Evolutionary conservation across 768 basidiomycete genomes (phyloP).

Genomic region (Phaffia australis): DNA sequence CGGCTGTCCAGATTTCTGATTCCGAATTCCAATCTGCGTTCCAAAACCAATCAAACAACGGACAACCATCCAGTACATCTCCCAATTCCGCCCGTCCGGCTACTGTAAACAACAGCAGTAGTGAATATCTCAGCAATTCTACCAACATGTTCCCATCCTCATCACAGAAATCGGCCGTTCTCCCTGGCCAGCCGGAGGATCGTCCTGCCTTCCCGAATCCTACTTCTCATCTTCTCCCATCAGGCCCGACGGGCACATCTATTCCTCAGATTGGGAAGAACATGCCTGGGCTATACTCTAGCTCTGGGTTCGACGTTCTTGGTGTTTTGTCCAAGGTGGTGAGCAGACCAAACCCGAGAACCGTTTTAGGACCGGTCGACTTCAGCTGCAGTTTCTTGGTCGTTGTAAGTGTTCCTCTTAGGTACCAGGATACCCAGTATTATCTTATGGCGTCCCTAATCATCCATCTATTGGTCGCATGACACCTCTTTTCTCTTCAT

Average conservation of each 20-base stretch:
- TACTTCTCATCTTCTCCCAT: constrained; percentile 11
- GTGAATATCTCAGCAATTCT: not conserved
- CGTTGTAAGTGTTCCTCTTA: constrained; percentile 35
- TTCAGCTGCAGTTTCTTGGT: constrained; percentile 85
- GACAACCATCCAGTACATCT: not conserved
- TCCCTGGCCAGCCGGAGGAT: constrained; percentile 7
- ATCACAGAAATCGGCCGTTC: not conserved
- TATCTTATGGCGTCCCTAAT: not conserved
- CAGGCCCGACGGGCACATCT: constrained; percentile 8
- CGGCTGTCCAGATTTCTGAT: too few species aligned
- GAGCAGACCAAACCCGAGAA: constrained; percentile 58
- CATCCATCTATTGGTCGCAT: not conserved
- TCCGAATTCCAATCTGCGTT: too few species aligned
- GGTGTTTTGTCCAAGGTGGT: constrained; percentile 68
- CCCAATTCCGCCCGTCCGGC: not conserved
- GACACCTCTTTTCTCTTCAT: not conserved
- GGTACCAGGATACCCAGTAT: not conserved
- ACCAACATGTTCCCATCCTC: not conserved
- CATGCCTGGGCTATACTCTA: constrained; percentile 56
- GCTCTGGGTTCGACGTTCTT: constrained; percentile 82
- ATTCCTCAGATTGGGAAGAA: constrained; percentile 20
- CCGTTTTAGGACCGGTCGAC: constrained; percentile 82
- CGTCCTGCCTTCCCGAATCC: constrained; percentile 7
- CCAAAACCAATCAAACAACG: not conserved
- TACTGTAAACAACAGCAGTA: constrained; percentile 1